Conservation (phyloP, 305 asterid species). For the Salvia sclarea region DNA sequence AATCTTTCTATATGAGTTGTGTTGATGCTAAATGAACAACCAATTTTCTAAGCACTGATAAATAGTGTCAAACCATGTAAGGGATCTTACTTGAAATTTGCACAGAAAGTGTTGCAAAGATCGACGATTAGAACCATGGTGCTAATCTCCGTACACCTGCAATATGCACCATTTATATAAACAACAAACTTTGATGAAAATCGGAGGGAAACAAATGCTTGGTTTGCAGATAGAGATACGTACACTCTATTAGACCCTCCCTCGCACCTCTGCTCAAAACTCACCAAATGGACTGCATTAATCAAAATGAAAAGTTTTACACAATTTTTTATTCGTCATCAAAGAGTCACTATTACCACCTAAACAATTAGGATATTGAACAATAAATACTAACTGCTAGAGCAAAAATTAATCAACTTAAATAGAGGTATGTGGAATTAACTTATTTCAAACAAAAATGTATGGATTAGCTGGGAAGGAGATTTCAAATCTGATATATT, state of each 20-base stretch:
- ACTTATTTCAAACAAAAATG: too few relatives aligned
- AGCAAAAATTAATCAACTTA: neutral
- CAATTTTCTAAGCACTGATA: neutral
- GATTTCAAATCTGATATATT: neutral
- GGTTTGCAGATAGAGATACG: neutral
- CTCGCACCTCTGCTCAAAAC: slow-evolving; percentile 71
- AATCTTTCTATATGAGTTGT: neutral
- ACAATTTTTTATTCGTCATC: neutral
- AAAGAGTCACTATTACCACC: too few relatives aligned
- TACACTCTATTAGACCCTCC: slow-evolving; percentile 74
- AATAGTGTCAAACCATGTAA: neutral
- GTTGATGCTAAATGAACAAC: neutral
- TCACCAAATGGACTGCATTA: slow-evolving; percentile 67
- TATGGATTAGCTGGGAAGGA: neutral
- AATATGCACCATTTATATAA: neutral
- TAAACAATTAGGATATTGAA: neutral
- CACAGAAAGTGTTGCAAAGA: slow-evolving; percentile 42
- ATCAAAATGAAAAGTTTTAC: slow-evolving; percentile 3
- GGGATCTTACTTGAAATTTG: slow-evolving; percentile 48
- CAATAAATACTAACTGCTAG: neutral
- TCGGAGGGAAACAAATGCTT: neutral
- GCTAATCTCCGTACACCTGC: slow-evolving; percentile 78
- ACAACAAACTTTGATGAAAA: neutral
- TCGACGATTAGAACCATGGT: slow-evolving; percentile 42
- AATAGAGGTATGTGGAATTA: too few relatives aligned